Evolutionary conservation across 768 basidiomycete species (phyloP).

Genomic region (Hydnum rufescens): DNA sequence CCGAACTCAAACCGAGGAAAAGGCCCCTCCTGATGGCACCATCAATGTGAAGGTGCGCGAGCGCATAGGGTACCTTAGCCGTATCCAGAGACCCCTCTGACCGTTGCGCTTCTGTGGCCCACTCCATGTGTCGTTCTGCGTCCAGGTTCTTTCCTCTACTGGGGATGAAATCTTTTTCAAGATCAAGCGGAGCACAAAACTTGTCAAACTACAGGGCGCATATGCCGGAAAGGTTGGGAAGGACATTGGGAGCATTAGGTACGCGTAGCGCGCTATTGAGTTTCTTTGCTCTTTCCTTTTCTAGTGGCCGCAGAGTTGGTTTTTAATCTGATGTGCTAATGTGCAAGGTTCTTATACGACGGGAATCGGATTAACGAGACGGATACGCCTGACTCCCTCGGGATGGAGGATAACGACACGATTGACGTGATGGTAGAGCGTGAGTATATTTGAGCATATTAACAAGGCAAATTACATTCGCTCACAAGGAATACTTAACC

Average conservation of each 20-base stretch:
- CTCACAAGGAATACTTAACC: too few species aligned
- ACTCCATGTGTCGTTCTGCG: too few species aligned
- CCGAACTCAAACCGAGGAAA: constrained; percentile 27
- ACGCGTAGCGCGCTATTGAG: constrained; percentile 15
- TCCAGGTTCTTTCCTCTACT: constrained; percentile 47
- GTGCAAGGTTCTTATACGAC: constrained; percentile 71
- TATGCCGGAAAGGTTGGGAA: constrained; percentile 88
- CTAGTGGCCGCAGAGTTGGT: background rate
- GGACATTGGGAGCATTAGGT: constrained; percentile 77
- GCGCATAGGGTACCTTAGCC: too few species aligned
- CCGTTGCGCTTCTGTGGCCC: too few species aligned
- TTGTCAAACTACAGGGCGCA: constrained; percentile 81
- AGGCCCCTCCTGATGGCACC: constrained; percentile 37
- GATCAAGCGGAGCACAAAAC: constrained; percentile 82
- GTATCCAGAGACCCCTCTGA: too few species aligned
- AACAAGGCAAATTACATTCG: too few species aligned
- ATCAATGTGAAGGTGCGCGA: constrained; percentile 67
- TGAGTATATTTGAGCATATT: too few species aligned
- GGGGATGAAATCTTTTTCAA: constrained; percentile 94
- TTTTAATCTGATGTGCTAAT: background rate
- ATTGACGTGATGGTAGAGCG: constrained; percentile 97
- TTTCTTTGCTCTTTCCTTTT: background rate
- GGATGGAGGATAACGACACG: constrained; percentile 72
- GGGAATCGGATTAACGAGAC: constrained; percentile 71
- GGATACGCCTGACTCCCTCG: constrained; percentile 66